phyloP scores from a whole-genome alignment of 1,139 yeast genomes.

The Nematodospora anomalae region DNA sequence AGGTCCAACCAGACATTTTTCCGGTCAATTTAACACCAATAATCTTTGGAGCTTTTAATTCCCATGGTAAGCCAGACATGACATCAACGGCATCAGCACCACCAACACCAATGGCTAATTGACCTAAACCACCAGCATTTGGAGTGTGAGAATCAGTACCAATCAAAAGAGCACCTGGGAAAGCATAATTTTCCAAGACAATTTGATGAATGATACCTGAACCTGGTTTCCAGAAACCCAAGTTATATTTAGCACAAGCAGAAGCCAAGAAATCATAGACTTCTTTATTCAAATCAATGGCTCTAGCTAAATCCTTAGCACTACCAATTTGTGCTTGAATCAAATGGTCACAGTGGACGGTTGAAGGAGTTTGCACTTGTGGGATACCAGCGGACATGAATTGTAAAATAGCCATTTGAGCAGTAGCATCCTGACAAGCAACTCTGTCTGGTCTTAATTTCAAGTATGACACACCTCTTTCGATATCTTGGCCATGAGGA shows the following conservation, averaged over 20 bases:
- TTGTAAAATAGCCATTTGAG: slow-evolving; percentile 95
- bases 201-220: slow-evolving; percentile 98
- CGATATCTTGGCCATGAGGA: slow-evolving; percentile 63
- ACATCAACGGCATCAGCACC: slow-evolving; percentile 99
- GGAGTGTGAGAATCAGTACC: slow-evolving; percentile 99
- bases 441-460: slow-evolving; percentile 96
- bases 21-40: slow-evolving; percentile 93
- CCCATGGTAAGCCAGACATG: slow-evolving; percentile 98
- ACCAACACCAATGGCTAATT: slow-evolving; percentile 97
- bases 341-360: slow-evolving; percentile 96
- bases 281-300: slow-evolving; percentile 84
- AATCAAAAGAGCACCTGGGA: slow-evolving; percentile 93
- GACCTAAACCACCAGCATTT: slow-evolving; percentile 97
- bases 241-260: slow-evolving; percentile 90
- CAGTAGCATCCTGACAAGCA: slow-evolving; percentile 99
- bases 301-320: slow-evolving; percentile 65
- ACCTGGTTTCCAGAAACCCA: slow-evolving; percentile 99
- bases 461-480: slow-evolving; percentile 83
- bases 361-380: slow-evolving; percentile 86
- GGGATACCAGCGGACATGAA: slow-evolving; percentile 95
- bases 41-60: slow-evolving; percentile 91
- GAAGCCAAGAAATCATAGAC: slow-evolving; percentile 90
- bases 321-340: slow-evolving; percentile 96
- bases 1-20: slow-evolving; percentile 81
- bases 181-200: slow-evolving; percentile 90